Evolutionary conservation across 768 basidiomycete species (phyloP).

Genomic region (Pulveroboletus sp.): DNA sequence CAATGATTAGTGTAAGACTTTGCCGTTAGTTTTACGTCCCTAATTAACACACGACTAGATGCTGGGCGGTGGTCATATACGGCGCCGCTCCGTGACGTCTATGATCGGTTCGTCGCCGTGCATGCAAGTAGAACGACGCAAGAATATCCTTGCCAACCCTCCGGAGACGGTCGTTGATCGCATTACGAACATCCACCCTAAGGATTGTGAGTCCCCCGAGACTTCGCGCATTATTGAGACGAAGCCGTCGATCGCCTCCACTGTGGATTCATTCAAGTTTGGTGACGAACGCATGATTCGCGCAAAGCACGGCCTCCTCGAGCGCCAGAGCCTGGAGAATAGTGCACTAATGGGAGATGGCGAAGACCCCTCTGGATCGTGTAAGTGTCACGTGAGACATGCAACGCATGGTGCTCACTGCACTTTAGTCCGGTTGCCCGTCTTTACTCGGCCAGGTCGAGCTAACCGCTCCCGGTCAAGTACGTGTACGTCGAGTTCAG

Average conservation of each 20-base stretch:
- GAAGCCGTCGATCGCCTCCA: constrained; percentile 64
- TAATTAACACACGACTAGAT: no score
- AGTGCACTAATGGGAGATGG: constrained; percentile 60
- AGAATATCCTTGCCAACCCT: constrained; percentile 35
- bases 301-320: constrained; percentile 56
- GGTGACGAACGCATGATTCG: constrained; percentile 66
- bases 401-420: not conserved
- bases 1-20: no score
- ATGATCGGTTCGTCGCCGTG: constrained; percentile 69
- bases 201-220: constrained; percentile 32
- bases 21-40: no score
- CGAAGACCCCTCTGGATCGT: constrained; percentile 48
- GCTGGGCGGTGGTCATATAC: constrained; percentile 74
- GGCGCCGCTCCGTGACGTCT: constrained; percentile 62
- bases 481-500: constrained; percentile 64
- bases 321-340: constrained; percentile 65
- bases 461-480: constrained; percentile 57
- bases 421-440: constrained; percentile 41
- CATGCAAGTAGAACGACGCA: constrained; percentile 59
- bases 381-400: constrained; percentile 36
- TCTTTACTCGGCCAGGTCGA: constrained; percentile 57
- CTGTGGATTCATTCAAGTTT: constrained; percentile 51
- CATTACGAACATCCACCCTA: constrained; percentile 22
- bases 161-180: constrained; percentile 33
- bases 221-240: constrained; percentile 47